A percentile compares a stretch with the other conserved stretches of the same genome.
Conservation (phyloP, 139 green algal genomes). For the Chlamydomonas incerta region DNA sequence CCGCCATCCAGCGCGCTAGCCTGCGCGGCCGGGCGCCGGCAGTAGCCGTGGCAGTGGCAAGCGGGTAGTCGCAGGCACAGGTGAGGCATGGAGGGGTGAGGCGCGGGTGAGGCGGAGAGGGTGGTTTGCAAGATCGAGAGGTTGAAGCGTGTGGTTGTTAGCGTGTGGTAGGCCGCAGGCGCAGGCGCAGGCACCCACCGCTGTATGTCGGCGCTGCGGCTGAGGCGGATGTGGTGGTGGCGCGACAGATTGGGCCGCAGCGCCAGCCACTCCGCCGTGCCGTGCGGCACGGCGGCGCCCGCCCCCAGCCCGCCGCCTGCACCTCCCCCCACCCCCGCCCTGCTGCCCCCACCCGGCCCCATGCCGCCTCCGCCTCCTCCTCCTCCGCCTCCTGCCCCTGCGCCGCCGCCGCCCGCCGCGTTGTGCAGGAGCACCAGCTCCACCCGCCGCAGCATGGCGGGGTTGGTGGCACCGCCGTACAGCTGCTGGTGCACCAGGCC, state of each 20-base stretch:
- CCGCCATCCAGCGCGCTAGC: conserved; percentile 74
- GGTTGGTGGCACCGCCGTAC: neutral
- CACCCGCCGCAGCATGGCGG: conserved; percentile 54
- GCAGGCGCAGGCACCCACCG: conserved; percentile 31
- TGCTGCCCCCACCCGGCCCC: no score
- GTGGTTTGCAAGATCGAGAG: no score
- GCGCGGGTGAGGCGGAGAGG: neutral
- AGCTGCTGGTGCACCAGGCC: neutral
- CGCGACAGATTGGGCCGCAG: conserved; percentile 65
- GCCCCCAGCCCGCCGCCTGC: neutral
- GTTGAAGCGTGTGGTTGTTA: no score
- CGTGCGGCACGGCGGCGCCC: conserved; percentile 30
- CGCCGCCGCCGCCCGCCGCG: neutral
- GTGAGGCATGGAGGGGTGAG: neutral
- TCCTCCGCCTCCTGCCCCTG: neutral
- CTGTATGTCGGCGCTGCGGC: conserved; percentile 57
- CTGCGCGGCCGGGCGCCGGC: conserved; percentile 23
- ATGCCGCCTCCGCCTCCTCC: neutral
- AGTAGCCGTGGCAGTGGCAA: no score
- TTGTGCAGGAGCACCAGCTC: conserved; percentile 78
- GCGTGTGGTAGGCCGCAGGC: no score
- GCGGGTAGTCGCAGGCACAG: neutral
- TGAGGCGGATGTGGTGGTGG: conserved; percentile 78
- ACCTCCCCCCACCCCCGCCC: no score
- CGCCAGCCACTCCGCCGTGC: conserved; percentile 68